Conservation (phyloP, 2,329 filamentous ascomycete species). For the Trichophyton rubrum region DNA sequence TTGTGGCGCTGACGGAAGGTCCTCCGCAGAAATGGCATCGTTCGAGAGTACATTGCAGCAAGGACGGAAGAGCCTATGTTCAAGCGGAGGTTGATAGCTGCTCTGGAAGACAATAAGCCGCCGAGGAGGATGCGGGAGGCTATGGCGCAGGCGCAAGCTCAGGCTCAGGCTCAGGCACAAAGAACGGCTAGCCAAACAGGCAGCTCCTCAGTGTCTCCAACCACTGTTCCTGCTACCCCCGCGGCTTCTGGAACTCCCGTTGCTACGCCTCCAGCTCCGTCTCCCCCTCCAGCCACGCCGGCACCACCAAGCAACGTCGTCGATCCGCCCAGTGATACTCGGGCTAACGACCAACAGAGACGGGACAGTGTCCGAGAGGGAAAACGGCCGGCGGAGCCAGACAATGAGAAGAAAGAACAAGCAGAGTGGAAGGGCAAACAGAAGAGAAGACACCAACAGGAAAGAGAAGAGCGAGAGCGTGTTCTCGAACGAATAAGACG, state of each 20-base stretch:
- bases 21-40: constrained; percentile 51
- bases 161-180: no score
- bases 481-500: constrained; percentile 65
- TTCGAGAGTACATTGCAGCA: constrained; percentile 62
- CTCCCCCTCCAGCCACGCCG: neutral
- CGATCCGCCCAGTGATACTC: neutral
- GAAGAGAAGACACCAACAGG: constrained; percentile 51
- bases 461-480: constrained; percentile 54
- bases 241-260: neutral
- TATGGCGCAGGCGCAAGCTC: neutral
- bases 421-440: constrained; percentile 43
- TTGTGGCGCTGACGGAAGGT: neutral
- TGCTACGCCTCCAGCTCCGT: neutral
- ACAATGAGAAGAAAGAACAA: constrained; percentile 29
- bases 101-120: constrained; percentile 22
- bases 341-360: neutral
- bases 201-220: neutral
- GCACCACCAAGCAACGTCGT: neutral
- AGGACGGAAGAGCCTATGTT: constrained; percentile 57
- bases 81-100: constrained; percentile 40
- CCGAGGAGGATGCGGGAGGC: constrained; percentile 1
- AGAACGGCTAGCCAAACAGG: neutral
- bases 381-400: neutral
- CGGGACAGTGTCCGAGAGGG: neutral
- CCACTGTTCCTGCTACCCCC: neutral